A percentile compares a stretch with the other conserved stretches of the same genome.
phyloP scores from a whole-genome alignment of 805 yeast genomes.

The Aciculoconidium aculeatum region DNA sequence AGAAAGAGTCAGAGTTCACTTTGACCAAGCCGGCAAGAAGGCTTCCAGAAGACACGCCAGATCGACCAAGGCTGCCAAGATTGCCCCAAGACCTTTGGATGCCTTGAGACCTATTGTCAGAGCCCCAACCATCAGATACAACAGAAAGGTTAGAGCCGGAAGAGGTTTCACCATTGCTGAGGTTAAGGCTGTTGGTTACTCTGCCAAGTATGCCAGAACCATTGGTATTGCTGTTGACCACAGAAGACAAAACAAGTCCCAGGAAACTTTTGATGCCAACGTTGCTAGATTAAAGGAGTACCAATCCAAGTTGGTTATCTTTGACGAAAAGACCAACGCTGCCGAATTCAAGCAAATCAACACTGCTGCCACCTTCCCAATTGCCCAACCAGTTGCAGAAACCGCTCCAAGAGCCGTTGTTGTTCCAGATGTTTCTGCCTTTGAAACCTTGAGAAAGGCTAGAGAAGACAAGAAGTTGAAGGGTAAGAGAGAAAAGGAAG shows the following conservation, averaged over 20 bases:
- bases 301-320: slow-evolving; percentile 91
- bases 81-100: slow-evolving; percentile 98
- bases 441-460: slow-evolving; percentile 91
- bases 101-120: slow-evolving; percentile 95
- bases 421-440: slow-evolving; percentile 67
- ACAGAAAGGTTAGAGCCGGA: slow-evolving; percentile 99
- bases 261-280: slow-evolving; percentile 90
- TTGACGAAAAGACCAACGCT: slow-evolving; percentile 81
- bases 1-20: slow-evolving; percentile 98
- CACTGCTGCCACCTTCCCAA: slow-evolving; percentile 83
- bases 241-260: slow-evolving; percentile 98
- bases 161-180: slow-evolving; percentile 98
- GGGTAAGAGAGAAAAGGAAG: slow-evolving; percentile 98
- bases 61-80: slow-evolving; percentile 85
- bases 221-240: slow-evolving; percentile 98
- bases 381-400: slow-evolving; percentile 70
- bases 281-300: slow-evolving; percentile 95
- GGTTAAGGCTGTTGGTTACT: slow-evolving; percentile 94
- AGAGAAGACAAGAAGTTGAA: slow-evolving; percentile 88
- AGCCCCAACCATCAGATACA: slow-evolving; percentile 98
- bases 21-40: slow-evolving; percentile 99
- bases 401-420: slow-evolving; percentile 86
- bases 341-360: slow-evolving; percentile 78
- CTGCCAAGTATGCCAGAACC: slow-evolving; percentile 92
- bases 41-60: slow-evolving; percentile 94